Evolutionary conservation across 106 monocot genomes (phyloP).

Genomic region (Dendrobium huoshanense): DNA sequence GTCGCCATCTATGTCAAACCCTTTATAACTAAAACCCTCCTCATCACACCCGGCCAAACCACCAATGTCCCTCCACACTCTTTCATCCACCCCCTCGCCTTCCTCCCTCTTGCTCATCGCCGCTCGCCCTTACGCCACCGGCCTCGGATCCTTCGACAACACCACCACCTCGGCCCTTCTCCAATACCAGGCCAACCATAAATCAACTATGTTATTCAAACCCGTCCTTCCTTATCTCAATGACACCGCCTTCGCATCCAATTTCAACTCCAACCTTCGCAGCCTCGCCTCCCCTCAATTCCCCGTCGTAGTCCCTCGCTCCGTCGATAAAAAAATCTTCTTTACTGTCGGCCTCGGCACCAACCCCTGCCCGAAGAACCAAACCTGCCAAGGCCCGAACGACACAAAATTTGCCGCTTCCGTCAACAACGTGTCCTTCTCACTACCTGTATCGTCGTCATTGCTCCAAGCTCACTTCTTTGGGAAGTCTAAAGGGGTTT

Average conservation of each 20-base stretch:
- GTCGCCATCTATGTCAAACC: constrained; percentile 52
- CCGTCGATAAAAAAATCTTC: constrained; percentile 25
- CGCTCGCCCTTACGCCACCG: constrained; percentile 39
- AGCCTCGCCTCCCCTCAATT: constrained; percentile 23
- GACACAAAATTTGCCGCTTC: constrained; percentile 47
- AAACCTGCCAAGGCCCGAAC: constrained; percentile 55
- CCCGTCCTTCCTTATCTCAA: constrained; percentile 34
- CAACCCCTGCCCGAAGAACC: constrained; percentile 38
- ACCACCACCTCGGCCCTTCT: constrained; percentile 43
- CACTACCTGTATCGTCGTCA: constrained; percentile 17
- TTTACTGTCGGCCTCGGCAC: constrained; percentile 51
- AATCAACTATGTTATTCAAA: too few relatives aligned
- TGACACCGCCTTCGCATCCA: constrained; percentile 30
- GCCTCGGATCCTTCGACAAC: constrained; percentile 51
- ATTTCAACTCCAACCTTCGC: constrained; percentile 23
- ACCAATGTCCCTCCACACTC: constrained; percentile 39
- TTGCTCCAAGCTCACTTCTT: constrained; percentile 39
- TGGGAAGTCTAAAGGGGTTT: constrained; percentile 20
- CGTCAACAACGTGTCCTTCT: constrained; percentile 42
- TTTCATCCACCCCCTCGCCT: not conserved
- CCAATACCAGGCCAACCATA: too few relatives aligned
- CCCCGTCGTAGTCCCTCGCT: constrained; percentile 24
- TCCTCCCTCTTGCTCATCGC: constrained; percentile 33
- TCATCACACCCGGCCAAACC: constrained; percentile 54
- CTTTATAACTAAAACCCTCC: constrained; percentile 18